Base-by-base conservation (phyloP, 768 basidiomycete species). In the Hygrophorus pudorinus region DNA sequence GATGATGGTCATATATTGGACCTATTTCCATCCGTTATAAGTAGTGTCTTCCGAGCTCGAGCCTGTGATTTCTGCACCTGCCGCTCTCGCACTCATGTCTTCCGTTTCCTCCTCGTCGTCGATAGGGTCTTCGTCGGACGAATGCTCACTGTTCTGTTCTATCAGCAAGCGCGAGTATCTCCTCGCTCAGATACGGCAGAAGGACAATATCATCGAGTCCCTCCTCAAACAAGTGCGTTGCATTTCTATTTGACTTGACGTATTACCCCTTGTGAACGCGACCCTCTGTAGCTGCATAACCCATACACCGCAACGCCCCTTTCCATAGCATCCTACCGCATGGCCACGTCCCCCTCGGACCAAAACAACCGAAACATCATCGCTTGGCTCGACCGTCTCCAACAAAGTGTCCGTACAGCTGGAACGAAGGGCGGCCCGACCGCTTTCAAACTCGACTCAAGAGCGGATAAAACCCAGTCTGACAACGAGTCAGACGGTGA, bases 121-220 rank as follows among this genome's bases (percentile, higher is more conserved):
- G 48, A 46, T n/a, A n/a, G n/a, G n/a, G n/a, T n/a, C 54, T 4
- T 61, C 63, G 42, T 50, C 59, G 48, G 59, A 61, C 33, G 64
- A 67, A 37, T 64, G 66, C 52, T 64, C 60, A 48, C 45, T 58
- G 51, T 53, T 63, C 53, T 59, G 59, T 53, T 55, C 50, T 14
- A 65, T 60, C 53, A 91, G 87, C 57, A 89, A 89, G 66, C 78
- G 86, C 46, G 88, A 90, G 55, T 88, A 88, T 56, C 69, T 91
- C 13, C 74, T 90, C 18, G 84, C 85, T 4, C 85, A 90, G 58
- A 81, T 91, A 50, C 75, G 81, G 43, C 87, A 91, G 65, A 91
- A 91, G 65, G 87, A 91, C 64, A 70, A 77, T 14, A 82, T 90
- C 52, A 90, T 91, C 52, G 84, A 88, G 50, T 83, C 79, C 11